phyloP scores from a whole-genome alignment of 306 rosid genomes.

The Malus sylvestris region DNA sequence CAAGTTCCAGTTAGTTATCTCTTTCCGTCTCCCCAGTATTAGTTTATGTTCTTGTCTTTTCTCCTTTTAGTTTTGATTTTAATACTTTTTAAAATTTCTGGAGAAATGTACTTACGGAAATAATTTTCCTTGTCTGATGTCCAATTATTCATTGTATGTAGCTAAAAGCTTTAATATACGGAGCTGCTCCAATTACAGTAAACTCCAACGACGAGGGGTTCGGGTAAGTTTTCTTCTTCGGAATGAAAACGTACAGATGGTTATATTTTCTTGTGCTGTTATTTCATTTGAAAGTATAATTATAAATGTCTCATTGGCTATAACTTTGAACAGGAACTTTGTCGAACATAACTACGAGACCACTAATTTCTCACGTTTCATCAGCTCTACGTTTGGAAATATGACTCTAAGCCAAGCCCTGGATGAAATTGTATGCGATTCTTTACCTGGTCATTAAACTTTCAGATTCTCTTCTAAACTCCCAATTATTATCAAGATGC shows the following conservation, averaged over 20 bases:
- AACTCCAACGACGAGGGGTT: conserved; percentile 18
- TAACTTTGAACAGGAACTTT: conserved; percentile 29
- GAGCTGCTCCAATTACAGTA: conserved; percentile 66
- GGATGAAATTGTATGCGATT: conserved; percentile 60
- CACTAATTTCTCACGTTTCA: conserved; percentile 46
- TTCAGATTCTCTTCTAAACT: neutral
- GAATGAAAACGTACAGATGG: neutral
- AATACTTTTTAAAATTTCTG: neutral
- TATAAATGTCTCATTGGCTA: conserved; percentile 5
- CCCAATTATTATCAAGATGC: neutral
- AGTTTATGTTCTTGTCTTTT: too few relatives aligned
- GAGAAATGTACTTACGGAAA: neutral
- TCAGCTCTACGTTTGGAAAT: conserved; percentile 49
- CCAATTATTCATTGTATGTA: conserved; percentile 22
- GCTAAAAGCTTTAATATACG: conserved; percentile 76
- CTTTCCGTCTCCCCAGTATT: neutral
- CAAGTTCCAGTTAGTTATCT: conserved; percentile 58
- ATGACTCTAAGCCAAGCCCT: conserved; percentile 54
- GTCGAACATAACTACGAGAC: conserved; percentile 38
- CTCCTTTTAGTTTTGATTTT: neutral
- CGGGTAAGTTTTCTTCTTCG: conserved; percentile 32
- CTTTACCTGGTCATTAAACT: neutral
- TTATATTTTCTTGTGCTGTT: neutral
- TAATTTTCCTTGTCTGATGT: neutral
- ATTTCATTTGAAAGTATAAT: neutral